A percentile compares a stretch with the other conserved stretches of the same genome.
phyloP scores from a whole-genome alignment of 2,329 filamentous ascomycete species.

The Dactylellina drechsleri region DNA sequence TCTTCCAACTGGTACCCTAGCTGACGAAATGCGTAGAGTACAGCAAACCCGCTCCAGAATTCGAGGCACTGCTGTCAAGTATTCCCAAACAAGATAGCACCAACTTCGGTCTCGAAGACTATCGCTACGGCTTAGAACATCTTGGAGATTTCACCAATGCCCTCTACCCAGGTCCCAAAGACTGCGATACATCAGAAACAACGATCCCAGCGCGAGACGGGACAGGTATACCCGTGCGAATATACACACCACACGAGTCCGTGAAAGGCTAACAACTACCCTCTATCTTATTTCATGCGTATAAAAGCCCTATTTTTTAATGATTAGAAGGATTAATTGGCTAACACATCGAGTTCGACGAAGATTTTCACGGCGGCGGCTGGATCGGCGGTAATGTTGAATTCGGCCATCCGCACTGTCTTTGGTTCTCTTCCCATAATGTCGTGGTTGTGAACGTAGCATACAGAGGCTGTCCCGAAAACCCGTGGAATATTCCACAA shows the following conservation, averaged over 20 bases:
- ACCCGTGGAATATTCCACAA: slow-evolving; percentile 27
- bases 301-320: background rate
- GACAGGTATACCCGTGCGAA: slow-evolving; percentile 11
- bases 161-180: slow-evolving; percentile 26
- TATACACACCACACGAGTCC: slow-evolving; percentile 37
- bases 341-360: background rate
- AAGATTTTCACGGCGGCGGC: slow-evolving; percentile 50
- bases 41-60: slow-evolving; percentile 31
- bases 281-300: slow-evolving; percentile 41
- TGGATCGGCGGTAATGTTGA: slow-evolving; percentile 33
- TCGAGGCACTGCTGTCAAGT: slow-evolving; percentile 11
- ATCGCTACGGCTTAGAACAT: background rate
- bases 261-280: slow-evolving; percentile 22
- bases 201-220: slow-evolving; percentile 31
- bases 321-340: background rate
- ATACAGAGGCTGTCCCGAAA: slow-evolving; percentile 39
- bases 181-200: slow-evolving; percentile 23
- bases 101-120: slow-evolving; percentile 10
- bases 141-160: slow-evolving; percentile 21
- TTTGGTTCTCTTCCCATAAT: slow-evolving; percentile 46
- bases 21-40: slow-evolving; percentile 8
- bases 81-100: slow-evolving; percentile 6
- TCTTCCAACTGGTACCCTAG: too few relatives aligned
- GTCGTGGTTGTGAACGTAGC: slow-evolving; percentile 40
- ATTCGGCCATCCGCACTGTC: slow-evolving; percentile 43